Base-by-base conservation (phyloP, 2,329 filamentous ascomycete species). In the Cladosporium sp. region DNA sequence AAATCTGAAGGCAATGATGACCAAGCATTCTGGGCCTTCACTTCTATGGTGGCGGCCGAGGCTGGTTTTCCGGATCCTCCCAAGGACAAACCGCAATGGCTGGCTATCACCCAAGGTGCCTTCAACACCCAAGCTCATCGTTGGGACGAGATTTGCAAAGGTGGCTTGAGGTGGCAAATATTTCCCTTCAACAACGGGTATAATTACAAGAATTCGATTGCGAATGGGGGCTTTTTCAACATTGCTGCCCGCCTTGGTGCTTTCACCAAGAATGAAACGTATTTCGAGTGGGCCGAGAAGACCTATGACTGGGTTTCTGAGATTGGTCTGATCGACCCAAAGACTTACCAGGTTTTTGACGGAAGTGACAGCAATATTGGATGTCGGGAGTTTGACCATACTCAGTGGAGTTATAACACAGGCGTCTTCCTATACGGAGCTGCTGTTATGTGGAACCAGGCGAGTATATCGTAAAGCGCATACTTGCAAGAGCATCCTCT, bases 251-350 rank as follows among this genome's bases (percentile, higher is more conserved):
- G 62, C 19, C 55, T 64, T 11, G 62, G 45, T 3, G 51, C 51
- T 15, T 65, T 64, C 41, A 65, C 62, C 3, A 56, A 56, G n/a
- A 61, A 69, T 49, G n/a, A 55, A 50, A 83, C 78, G 0, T 86
- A 86, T 58, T 55, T 73, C 70, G 78, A 87, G 59, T 86, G 83
- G 82, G 78, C 78, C 1, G 67, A 69, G 45, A 59, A 55, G 42
- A 59, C 58, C 49, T 70, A 60, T 59, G 59, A 68, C 48, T 69
- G 67, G 67, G 57, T 62, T 45, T 56, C 57, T 5, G 49, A 40
- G 4, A 67, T 82, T 5, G 78, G 79, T 12, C 72, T 88, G 50
- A 75, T 87, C 52, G 76, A 88, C 54, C 58, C 52, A 32, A 42
- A 38, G n/a, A 55, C 57, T 12, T 73, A 67, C 59, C 66, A 71